Evolutionary conservation across 495 filamentous ascomycete genomes (phyloP), one percentile per base, ranked within the genome.

Genomic region (Aspergillus haitiensis): DNA sequence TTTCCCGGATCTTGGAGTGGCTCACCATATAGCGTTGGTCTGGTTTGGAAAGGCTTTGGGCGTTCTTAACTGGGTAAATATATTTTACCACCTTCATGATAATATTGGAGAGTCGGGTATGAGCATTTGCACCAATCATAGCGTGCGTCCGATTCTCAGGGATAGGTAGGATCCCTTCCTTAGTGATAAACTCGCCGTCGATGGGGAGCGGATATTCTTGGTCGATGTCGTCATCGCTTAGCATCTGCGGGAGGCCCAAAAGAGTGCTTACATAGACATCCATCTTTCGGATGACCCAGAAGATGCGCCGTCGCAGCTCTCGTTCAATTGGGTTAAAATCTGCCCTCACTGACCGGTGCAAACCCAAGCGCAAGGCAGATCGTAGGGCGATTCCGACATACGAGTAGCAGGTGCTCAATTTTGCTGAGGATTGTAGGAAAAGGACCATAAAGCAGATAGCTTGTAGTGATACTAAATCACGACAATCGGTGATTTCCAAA

Each of bases 231-330:
- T 96, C 91, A 52, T 91, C 86, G 62, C 84, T 89, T 40, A 97
- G 79, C 70, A 93, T 88, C 56, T 89, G 79, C 2, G 93, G 93
- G 31, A 97, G 84, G 11, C 93, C 93, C 15, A 98, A 77, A 49
- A 97, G 75, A 6, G 92, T 92, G 53, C 91, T 92, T 16, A 97
- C 90, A 69, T 97, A 97, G 27, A 87, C 92, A 63, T 97, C 93
- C 88, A 97, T 90, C 65, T 94, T 95, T 36, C 92, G 87, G 51
- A 96, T 83, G 31, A 91, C 84, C 84, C 94, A 97, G 67, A 97
- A 98, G 46, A 93, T 82, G 18, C 93, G 84, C 66, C 93, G 88
- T 55, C 93, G 83, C 40, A 86, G 80, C 72, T 98, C 90, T 52
- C 86, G 82, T 68, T 98, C 92, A 59, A 98, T 86, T 2, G 90